These are phyloP conservation scores for Fusarium sp. DNA, from an alignment of 2,329 filamentous ascomycete genomes.

Conservation along the genomic window DNA sequence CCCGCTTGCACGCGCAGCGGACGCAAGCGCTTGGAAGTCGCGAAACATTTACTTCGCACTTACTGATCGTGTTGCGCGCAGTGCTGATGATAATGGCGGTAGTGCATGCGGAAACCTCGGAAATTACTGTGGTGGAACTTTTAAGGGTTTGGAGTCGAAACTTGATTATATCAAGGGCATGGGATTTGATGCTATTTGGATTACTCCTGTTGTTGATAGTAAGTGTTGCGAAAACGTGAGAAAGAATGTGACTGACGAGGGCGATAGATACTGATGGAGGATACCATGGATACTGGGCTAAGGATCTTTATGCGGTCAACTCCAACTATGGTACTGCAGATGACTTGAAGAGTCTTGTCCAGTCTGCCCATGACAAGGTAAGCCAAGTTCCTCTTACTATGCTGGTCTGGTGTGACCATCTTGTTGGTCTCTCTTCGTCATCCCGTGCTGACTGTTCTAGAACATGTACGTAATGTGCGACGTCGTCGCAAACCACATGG, in stretches of 20 bases:
- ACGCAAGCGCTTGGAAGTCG: conserved; percentile 58
- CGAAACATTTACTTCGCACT: conserved; percentile 68
- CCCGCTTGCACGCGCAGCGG: conserved; percentile 38
- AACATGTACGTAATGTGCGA: conserved; percentile 67
- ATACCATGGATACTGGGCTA: conserved; percentile 35
- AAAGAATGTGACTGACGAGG: rapidly evolving
- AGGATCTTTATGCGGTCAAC: conserved; percentile 26
- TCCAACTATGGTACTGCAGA: conserved; percentile 17
- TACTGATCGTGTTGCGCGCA: conserved; percentile 64
- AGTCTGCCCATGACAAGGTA: conserved; percentile 29
- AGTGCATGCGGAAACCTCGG: conserved; percentile 52
- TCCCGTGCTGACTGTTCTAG: conserved; percentile 13
- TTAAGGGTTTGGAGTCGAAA: conserved; percentile 64
- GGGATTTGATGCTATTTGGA: conserved; percentile 68
- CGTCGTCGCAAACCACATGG: conserved; percentile 68
- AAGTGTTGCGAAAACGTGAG: neutral
- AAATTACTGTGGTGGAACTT: conserved; percentile 70
- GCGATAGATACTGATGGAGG: conserved; percentile 14
- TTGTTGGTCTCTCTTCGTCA: rapidly evolving
- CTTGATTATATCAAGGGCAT: conserved; percentile 71
- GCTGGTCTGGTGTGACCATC: neutral
- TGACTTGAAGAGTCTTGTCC: conserved; percentile 25
- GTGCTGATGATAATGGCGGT: conserved; percentile 54
- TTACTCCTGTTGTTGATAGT: conserved; percentile 64
- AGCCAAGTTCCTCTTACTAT: rapidly evolving